Evolutionary conservation across 331 rosid genomes (phyloP), one percentile per base, ranked within the genome.

Genomic region (Dryas integrifolia): DNA sequence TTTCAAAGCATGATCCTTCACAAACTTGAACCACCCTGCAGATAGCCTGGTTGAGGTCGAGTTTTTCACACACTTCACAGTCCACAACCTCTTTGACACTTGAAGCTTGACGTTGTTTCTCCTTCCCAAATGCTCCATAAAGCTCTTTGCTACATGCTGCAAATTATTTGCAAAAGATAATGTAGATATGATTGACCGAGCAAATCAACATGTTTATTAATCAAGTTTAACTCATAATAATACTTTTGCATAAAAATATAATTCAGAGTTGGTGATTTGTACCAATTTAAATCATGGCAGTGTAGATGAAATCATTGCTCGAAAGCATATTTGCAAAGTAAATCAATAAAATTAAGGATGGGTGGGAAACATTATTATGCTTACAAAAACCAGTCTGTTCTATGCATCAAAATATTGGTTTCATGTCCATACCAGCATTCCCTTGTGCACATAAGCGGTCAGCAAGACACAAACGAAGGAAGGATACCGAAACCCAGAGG

Each of bases 1-100:
- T 74, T 80, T 39, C 61, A 80, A 24, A 8, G 53, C 57, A 56
- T 72, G 72, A 55, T 46, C 70, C 15, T 0, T 51, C 5, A 3
- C n/a, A 59, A 76, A 76, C 3, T 6, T 13, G 2, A 0, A n/a
- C 75, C 80, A 76, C 1, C 62, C 75, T 24, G 4, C 0, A 6
- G 13, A 3, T 9, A 9, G 4, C 35, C 47, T 67, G 21, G 5
- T 5, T 9, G 16, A n/a, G 12, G 2, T n/a, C 9, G 26, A 9
- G 10, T 6, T 3, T 5, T 16, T 3, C 3, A 7, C 6, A 16
- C 30, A 53, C 30, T 16, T 53, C 9, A 53, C 58, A 53, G 3
- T 3, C 26, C 58, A 53, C 58, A 8, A 7, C 58, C 26, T 7
- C 11, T 7, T 16, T n/a, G 58, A 53, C 26, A 6, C 58, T 6